Conservation (phyloP, 2,329 filamentous ascomycete species). For the Aspergillus vadensis region DNA sequence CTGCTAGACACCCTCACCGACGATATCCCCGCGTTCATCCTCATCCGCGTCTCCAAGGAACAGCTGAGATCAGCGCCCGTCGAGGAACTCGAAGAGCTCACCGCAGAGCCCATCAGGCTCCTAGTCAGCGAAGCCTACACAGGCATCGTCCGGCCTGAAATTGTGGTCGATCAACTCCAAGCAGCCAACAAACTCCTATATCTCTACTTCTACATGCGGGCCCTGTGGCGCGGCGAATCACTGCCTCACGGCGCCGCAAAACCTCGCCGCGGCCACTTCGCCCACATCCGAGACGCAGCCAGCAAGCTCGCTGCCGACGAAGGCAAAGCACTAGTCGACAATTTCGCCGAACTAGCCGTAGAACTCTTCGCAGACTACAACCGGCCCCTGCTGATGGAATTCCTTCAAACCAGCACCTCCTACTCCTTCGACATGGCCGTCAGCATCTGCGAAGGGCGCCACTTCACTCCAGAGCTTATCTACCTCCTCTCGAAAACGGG, state of each 20-base stretch:
- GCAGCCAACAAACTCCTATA: constrained; percentile 69
- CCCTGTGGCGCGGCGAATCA: constrained; percentile 77
- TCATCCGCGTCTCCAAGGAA: constrained; percentile 76
- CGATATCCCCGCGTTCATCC: constrained; percentile 85
- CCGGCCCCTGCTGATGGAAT: constrained; percentile 77
- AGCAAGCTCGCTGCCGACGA: constrained; percentile 56
- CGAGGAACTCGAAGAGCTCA: constrained; percentile 74
- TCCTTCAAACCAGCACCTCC: constrained; percentile 78
- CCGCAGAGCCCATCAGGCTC: constrained; percentile 78
- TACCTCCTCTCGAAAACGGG: constrained; percentile 94
- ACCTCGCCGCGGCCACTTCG: constrained; percentile 38
- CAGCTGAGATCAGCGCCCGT: constrained; percentile 66
- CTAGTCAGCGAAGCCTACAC: constrained; percentile 90
- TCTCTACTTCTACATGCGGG: constrained; percentile 87
- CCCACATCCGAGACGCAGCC: constrained; percentile 43
- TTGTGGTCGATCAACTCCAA: constrained; percentile 77
- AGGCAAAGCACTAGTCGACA: constrained; percentile 72
- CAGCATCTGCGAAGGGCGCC: constrained; percentile 74
- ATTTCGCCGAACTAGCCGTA: constrained; percentile 83
- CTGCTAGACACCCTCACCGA: constrained; percentile 87
- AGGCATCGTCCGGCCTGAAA: constrained; percentile 75
- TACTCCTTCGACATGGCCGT: constrained; percentile 79
- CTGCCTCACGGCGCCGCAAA: constrained; percentile 46
- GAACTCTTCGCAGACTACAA: constrained; percentile 85
- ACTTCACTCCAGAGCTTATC: constrained; percentile 90